Evolutionary conservation across 1,284 basidiomycete species (phyloP), one percentile per base, ranked within the genome.

Genomic region (Trichosporon sp.): DNA sequence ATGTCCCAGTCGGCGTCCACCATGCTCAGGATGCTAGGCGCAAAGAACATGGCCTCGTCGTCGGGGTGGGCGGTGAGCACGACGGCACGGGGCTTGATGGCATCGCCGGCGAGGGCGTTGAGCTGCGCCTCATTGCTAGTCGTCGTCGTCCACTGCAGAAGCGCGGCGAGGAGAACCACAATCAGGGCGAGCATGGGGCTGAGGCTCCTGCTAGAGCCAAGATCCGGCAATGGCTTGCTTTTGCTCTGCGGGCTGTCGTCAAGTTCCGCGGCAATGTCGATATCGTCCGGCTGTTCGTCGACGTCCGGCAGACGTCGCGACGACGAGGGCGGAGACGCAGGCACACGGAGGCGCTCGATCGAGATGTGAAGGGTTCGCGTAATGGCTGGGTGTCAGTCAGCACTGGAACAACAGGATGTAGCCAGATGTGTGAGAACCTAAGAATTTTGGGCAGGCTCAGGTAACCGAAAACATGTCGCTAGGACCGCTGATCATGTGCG

Each of bases 41-140:
- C 1, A 79, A 95, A 95, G 69, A 95, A 90, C 62, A 95, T 86
- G 77, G 92, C 89, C 75, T 95, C 94, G 78, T 93, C 91, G 29
- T 85, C 84, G 0, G 82, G 73, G 23, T 83, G 82, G 23, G 82
- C 81, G 1, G 82, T 83, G 11, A 83, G 66, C 86, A 87, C 75
- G 88, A 81, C 65, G 8, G 76, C 79, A 5, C 65, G 29, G 0
- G 72, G 72, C 6, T 31, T 27, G 31, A 42, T 31, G 32, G 29
- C 21, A 12, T 44, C 62, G 34, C 13, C 65, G 4, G 53, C 65
- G 11, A 64, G 25, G 18, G 60, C 29, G 8, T 25, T 9, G 35
- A 66, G 56, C 25, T 60, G 35, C 7, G 29, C 25, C 3, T 56
- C 60, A 21, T 66, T 62, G 64, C 23, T 68, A 21, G 44, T 38